Evolutionary conservation across 495 filamentous ascomycete genomes (phyloP).

Genomic region (Xylaria scruposa): DNA sequence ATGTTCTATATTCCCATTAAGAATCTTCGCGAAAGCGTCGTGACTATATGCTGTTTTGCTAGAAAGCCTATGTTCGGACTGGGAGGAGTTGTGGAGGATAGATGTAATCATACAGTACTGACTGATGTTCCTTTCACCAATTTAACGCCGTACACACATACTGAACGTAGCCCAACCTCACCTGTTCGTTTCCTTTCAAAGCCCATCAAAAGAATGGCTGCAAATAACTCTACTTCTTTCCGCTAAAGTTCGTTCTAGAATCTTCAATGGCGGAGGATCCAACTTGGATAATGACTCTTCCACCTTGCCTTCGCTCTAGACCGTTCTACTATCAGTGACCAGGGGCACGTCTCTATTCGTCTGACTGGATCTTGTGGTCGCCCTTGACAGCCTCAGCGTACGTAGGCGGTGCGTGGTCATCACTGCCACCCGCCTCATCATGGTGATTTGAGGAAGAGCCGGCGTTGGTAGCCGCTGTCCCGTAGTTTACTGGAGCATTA

Average conservation of each 20-base stretch:
- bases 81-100: neutral
- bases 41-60: neutral
- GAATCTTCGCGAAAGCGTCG: no score
- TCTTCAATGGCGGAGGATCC: neutral
- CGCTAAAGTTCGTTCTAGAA: neutral
- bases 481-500: slow-evolving; percentile 28
- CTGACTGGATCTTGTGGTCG: slow-evolving; percentile 84
- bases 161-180: neutral
- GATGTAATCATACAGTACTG: neutral
- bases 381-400: slow-evolving; percentile 87
- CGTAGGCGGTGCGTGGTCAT: slow-evolving; percentile 67
- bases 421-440: slow-evolving; percentile 37
- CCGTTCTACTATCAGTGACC: neutral
- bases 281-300: neutral
- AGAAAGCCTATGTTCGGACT: neutral
- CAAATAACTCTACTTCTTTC: neutral
- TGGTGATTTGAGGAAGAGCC: slow-evolving; percentile 35
- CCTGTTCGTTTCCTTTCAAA: neutral
- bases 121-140: neutral
- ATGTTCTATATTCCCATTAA: neutral
- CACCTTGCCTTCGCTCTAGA: neutral
- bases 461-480: slow-evolving; percentile 28
- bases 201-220: neutral
- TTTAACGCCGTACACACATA: neutral
- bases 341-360: slow-evolving; percentile 57